Conservation (phyloP, 345 rosid genomes). For the Eucalyptus camaldulensis region DNA sequence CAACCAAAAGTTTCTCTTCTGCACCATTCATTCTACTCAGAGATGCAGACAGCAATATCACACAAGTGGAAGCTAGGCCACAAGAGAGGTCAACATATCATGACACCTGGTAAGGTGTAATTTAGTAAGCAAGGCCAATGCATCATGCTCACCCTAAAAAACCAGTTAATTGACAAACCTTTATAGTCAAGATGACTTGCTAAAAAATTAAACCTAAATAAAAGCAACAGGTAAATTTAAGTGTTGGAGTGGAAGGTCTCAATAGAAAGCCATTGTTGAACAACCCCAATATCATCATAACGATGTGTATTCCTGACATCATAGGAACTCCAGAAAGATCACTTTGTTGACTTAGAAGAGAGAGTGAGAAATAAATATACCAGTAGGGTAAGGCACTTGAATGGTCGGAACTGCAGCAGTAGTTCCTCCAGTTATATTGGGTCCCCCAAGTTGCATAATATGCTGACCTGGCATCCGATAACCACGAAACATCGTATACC, state of each 20-base stretch:
- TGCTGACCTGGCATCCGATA: slow-evolving; percentile 11
- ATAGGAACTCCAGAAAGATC: not conserved
- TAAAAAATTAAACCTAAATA: not conserved
- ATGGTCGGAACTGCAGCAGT: slow-evolving; percentile 6
- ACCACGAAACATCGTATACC: not conserved
- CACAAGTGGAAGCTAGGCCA: not conserved
- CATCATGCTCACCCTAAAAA: not conserved
- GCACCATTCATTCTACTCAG: not conserved
- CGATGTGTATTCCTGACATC: not conserved
- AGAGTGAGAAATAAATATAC: not conserved
- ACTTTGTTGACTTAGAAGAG: not conserved
- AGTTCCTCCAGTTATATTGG: slow-evolving; percentile 4
- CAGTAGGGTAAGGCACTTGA: slow-evolving; percentile 13
- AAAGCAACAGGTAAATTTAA: not conserved
- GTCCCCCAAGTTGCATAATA: slow-evolving; percentile 4
- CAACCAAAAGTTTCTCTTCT: not conserved
- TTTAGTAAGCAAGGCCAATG: not conserved
- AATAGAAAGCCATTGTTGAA: not conserved
- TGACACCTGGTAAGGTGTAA: not conserved
- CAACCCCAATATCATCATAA: not conserved
- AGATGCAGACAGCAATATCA: not conserved
- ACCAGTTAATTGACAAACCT: not conserved
- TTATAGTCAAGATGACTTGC: not conserved
- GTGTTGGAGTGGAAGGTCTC: not conserved
- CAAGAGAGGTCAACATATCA: not conserved